Conservation (phyloP, 805 yeast genomes). For the Candida sakaeoensis region DNA sequence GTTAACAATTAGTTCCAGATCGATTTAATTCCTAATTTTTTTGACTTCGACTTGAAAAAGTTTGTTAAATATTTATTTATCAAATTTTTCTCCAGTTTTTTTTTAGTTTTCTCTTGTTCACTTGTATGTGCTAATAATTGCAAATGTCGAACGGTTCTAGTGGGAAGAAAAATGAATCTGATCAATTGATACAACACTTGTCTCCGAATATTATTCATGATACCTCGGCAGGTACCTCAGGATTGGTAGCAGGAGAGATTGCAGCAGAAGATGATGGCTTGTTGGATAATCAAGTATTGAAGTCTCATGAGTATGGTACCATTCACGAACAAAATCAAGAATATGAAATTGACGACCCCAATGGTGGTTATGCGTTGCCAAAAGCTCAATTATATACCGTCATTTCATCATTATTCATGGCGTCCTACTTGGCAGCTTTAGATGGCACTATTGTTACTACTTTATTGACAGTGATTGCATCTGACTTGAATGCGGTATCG, state of each 20-base stretch:
- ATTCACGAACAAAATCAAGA: slow-evolving; percentile 3
- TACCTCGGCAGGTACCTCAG: slow-evolving; percentile 28
- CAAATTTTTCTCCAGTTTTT: too few relatives aligned
- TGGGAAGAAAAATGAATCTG: background rate
- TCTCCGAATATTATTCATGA: slow-evolving; percentile 24
- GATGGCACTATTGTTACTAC: slow-evolving; percentile 71
- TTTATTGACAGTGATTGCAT: slow-evolving; percentile 59
- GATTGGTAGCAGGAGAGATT: slow-evolving; percentile 33
- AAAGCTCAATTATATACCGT: slow-evolving; percentile 26
- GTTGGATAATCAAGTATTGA: slow-evolving; percentile 11
- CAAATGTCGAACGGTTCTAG: background rate
- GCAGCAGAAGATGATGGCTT: slow-evolving; percentile 31
- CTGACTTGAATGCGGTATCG: slow-evolving; percentile 61
- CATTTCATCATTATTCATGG: slow-evolving; percentile 30
- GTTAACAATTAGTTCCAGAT: too few relatives aligned
- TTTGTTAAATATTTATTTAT: too few relatives aligned
- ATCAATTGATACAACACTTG: slow-evolving; percentile 5
- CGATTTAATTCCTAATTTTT: too few relatives aligned
- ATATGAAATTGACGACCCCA: slow-evolving; percentile 12
- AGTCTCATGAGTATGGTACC: slow-evolving; percentile 18
- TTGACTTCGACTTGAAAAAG: too few relatives aligned
- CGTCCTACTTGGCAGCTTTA: slow-evolving; percentile 56
- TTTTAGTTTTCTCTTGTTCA: too few relatives aligned
- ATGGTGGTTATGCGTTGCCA: slow-evolving; percentile 28
- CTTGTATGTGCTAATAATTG: too few relatives aligned